Conservation (phyloP, 2,329 filamentous ascomycete genomes). For the Cytospora leucostoma region DNA sequence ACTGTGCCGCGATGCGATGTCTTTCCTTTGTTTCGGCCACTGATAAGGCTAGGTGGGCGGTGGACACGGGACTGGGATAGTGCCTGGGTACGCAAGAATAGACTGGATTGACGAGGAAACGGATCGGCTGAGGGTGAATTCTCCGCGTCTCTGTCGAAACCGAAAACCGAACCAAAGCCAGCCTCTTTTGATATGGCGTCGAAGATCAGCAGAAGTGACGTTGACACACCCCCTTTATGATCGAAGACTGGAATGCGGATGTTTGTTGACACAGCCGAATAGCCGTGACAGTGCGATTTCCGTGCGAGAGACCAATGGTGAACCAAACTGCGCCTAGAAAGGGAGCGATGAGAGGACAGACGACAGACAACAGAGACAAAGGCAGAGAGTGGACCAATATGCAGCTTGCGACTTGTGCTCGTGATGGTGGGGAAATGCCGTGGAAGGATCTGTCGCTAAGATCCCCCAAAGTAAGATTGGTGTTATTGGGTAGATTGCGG, state of each 20-base stretch:
- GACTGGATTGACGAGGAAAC: conserved; percentile 16
- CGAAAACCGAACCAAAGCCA: not conserved
- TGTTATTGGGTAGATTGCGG: conserved; percentile 16
- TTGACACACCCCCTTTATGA: not conserved
- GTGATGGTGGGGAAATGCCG: conserved; percentile 18
- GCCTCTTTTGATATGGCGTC: not conserved
- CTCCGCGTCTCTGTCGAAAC: not conserved
- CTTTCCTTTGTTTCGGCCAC: conserved; percentile 21
- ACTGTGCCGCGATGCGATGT: conserved; percentile 10
- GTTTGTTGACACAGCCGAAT: too few relatives aligned
- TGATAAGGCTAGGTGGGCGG: conserved; percentile 17
- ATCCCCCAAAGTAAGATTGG: conserved; percentile 20
- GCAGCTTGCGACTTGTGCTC: conserved; percentile 6
- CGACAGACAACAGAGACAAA: conserved; percentile 4
- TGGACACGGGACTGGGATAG: conserved; percentile 10
- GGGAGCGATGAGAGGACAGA: not conserved
- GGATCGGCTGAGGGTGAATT: conserved; percentile 13
- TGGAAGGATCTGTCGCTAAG: conserved; percentile 20
- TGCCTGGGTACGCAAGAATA: conserved; percentile 8
- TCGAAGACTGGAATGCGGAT: not conserved
- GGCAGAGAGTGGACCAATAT: conserved; percentile 13
- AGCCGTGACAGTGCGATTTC: too few relatives aligned
- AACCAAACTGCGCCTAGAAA: not conserved
- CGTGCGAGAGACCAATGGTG: too few relatives aligned
- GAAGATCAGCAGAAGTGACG: not conserved